phyloP scores from a whole-genome alignment of 164 flowering plant species.

The Cinnamomum chago region DNA sequence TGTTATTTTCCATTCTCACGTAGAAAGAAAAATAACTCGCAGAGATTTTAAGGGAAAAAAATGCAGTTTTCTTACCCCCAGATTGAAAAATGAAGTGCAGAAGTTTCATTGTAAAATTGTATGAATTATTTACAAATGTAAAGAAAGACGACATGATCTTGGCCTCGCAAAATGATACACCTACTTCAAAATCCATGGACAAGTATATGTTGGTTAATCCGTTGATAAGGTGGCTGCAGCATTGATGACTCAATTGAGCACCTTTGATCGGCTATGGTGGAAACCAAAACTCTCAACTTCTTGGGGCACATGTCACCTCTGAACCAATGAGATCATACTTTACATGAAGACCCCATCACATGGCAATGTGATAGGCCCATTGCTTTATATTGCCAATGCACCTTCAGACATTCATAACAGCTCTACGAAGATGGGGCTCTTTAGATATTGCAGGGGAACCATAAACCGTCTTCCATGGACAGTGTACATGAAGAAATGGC shows the following conservation, averaged over 20 bases:
- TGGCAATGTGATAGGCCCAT: conserved; percentile 24
- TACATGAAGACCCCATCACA: conserved; percentile 21
- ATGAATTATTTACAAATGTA: not conserved
- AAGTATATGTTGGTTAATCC: not conserved
- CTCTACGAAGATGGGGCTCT: conserved; percentile 12
- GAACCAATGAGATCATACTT: conserved; percentile 9
- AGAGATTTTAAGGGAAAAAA: too few relatives aligned
- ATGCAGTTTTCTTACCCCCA: not conserved
- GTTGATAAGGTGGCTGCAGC: not conserved
- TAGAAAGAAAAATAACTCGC: too few relatives aligned
- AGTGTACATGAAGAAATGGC: conserved; percentile 26
- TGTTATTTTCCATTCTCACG: too few relatives aligned
- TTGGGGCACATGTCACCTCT: not conserved
- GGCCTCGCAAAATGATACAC: not conserved
- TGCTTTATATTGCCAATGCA: conserved; percentile 17
- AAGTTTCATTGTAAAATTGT: not conserved
- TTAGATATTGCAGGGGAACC: conserved; percentile 21
- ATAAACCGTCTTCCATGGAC: conserved; percentile 18
- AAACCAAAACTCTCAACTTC: conserved; percentile 18
- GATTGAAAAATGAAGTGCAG: not conserved
- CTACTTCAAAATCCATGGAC: conserved; percentile 3
- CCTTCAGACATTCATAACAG: conserved; percentile 19
- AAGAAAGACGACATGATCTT: not conserved
- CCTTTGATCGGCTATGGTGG: not conserved
- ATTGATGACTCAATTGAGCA: not conserved